These are phyloP conservation scores for Saccharomycopsis olivae DNA, from an alignment of 805 yeast genomes.

Conservation along the genomic window DNA sequence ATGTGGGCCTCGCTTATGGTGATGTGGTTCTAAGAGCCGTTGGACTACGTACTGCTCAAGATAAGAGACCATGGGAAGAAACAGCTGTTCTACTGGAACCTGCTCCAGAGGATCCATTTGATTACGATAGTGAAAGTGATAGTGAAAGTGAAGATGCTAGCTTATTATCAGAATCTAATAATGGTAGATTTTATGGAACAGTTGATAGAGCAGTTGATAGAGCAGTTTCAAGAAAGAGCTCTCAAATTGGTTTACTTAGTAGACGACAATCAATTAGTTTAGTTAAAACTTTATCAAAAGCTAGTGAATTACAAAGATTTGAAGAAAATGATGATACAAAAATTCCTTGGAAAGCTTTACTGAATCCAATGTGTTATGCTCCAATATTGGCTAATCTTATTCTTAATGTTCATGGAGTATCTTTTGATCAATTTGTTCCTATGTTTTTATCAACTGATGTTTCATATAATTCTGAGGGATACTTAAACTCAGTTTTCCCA, in stretches of 20 bases:
- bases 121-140: constrained; percentile 2
- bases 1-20: constrained; percentile 36
- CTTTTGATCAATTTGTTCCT: constrained; percentile 46
- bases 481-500: constrained; percentile 32
- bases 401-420: constrained; percentile 37
- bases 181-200: background rate
- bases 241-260: constrained; percentile 22
- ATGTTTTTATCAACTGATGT: constrained; percentile 36
- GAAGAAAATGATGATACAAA: constrained; percentile 21
- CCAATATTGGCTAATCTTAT: constrained; percentile 31
- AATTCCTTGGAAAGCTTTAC: constrained; percentile 22
- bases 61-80: constrained; percentile 24
- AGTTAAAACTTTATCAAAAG: constrained; percentile 23
- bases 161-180: too few species aligned
- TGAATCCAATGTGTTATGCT: constrained; percentile 24
- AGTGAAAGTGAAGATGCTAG: constrained; percentile 15
- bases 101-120: constrained; percentile 6
- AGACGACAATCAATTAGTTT: constrained; percentile 26
- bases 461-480: constrained; percentile 20
- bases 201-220: background rate
- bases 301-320: constrained; percentile 11
- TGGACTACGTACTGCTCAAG: constrained; percentile 21
- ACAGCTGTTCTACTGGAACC: background rate
- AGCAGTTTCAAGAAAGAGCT: background rate
- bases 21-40: constrained; percentile 23